Percentiles rank a stretch among this genome's conserved stretches.
phyloP scores from a whole-genome alignment of 257 asterid genomes.

The Solanum chaucha region DNA sequence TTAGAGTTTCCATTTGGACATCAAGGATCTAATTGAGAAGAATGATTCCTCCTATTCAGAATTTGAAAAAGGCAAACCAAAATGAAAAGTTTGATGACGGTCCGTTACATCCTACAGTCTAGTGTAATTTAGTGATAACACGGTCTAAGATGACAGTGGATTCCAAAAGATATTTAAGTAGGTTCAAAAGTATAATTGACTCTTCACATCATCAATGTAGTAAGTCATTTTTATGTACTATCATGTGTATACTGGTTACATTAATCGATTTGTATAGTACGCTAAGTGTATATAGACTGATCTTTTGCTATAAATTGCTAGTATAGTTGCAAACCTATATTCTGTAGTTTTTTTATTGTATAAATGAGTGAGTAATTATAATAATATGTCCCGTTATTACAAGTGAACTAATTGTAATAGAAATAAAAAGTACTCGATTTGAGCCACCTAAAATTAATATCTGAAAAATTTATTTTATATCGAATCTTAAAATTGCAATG shows the following conservation, averaged over 20 bases:
- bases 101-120: neutral
- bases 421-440: neutral
- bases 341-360: neutral
- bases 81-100: too few relatives aligned
- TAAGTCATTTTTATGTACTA: neutral
- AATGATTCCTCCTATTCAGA: neutral
- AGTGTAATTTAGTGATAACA: neutral
- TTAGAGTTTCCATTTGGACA: neutral
- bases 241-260: neutral
- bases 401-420: neutral
- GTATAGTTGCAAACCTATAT: too few relatives aligned
- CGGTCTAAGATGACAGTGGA: too few relatives aligned
- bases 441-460: neutral
- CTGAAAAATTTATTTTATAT: too few relatives aligned
- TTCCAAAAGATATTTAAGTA: neutral
- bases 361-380: neutral
- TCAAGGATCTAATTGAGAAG: neutral
- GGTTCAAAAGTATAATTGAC: neutral
- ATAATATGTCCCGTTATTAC: too few relatives aligned
- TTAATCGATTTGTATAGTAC: neutral
- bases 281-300: too few relatives aligned
- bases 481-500: neutral
- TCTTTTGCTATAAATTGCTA: too few relatives aligned
- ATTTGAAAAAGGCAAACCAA: neutral
- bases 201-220: neutral